Conservation (phyloP, 2,329 filamentous ascomycete species). For the Dryadomyces sulphureus region DNA sequence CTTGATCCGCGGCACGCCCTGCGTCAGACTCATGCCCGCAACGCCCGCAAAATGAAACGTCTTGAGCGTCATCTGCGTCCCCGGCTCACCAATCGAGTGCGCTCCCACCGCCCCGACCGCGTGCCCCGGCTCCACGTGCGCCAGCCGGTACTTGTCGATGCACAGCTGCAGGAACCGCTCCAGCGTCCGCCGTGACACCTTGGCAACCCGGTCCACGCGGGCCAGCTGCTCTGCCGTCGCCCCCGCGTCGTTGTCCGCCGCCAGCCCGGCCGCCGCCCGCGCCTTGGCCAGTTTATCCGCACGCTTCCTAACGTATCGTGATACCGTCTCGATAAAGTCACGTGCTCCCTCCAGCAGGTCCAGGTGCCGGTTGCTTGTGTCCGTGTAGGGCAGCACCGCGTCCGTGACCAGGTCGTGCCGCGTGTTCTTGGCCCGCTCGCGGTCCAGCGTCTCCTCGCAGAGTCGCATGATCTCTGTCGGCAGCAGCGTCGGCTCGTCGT, state of each 20-base stretch:
- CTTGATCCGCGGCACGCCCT: conserved; percentile 98
- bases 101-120: conserved; percentile 92
- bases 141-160: conserved; percentile 78
- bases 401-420: conserved; percentile 46
- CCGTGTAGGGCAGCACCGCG: conserved; percentile 52
- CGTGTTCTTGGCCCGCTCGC: conserved; percentile 50
- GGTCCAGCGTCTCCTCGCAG: conserved; percentile 52
- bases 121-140: conserved; percentile 85
- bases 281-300: conserved; percentile 41
- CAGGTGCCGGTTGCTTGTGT: conserved; percentile 51
- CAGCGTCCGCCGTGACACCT: conserved; percentile 64
- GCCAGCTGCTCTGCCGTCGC: conserved; percentile 18
- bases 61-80: conserved; percentile 98
- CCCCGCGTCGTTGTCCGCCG: conserved; percentile 16
- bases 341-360: conserved; percentile 73
- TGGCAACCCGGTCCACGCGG: conserved; percentile 58
- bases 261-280: conserved; percentile 34
- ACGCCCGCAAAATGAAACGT: conserved; percentile 99
- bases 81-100: conserved; percentile 94
- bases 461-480: conserved; percentile 59
- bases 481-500: conserved; percentile 56
- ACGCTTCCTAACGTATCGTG: conserved; percentile 51
- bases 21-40: conserved; percentile 97
- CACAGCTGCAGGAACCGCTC: conserved; percentile 66
- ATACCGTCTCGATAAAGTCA: conserved; percentile 66